Base-by-base conservation (phyloP, 2,329 filamentous ascomycete genomes). In the Xylariaceae sp. region DNA sequence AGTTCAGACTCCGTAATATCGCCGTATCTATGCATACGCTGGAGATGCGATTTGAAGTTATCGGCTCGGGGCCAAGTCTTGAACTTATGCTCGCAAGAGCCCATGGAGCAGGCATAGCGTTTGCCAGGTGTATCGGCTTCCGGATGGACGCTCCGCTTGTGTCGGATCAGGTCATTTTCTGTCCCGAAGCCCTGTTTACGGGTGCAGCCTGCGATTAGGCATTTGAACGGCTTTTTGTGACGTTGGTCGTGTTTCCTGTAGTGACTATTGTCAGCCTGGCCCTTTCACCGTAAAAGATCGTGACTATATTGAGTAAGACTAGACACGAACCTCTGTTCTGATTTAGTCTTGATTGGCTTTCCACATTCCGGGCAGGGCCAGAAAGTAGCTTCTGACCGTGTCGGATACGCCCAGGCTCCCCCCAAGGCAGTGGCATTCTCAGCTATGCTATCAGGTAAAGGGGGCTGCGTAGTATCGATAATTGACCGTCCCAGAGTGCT, bases 21-120 rank as follows among this genome's bases (percentile, higher is more conserved):
- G 1, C 66, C 31, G 2, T 69, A 67, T 0, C 60, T 58, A 67
- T 96, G 91, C 64, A 89, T 83, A 8, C 86, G 80, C 48, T 73
- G 76, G 45, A 95, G 77, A 67, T 96, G 91, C 37, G 86, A 83
- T 57, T 85, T 85, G 69, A 96, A 96, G 65, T 96, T 96, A 70
- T 96, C 91, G 49, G 85, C 76, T 27, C 91, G 81, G 0, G 87
- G 86, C 89, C 89, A 96, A 37, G 78, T 73, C 68, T 95, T 95
- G 1, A 74, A 74, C 58, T 76, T 84, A 29, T 74, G 79, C 29
- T 72, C 75, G 64, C 87, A 90, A 12, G 72, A 64, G 5, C 71
- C 70, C 4, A 80, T 72, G 49, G 76, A 76, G 66, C 88, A 94
- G 53, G 76, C 78, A 60, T 79, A 89, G 40, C 75, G 75, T 56